phyloP scores from a whole-genome alignment of 1,139 yeast species.

The Entelexis paramagnoliae region DNA sequence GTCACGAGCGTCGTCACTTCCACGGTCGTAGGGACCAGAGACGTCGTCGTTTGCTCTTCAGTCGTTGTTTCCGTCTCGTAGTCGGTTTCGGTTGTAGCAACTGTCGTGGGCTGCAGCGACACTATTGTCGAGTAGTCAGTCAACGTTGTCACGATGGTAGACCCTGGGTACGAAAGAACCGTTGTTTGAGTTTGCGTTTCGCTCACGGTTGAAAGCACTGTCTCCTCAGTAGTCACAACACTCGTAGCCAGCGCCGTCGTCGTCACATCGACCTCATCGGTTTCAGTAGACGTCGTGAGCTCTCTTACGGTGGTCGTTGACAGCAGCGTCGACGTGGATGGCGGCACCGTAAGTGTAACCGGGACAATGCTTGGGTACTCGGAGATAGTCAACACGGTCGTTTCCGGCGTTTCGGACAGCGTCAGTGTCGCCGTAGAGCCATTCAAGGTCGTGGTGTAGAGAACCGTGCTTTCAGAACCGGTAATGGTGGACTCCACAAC shows the following conservation, averaged over 20 bases:
- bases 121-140: background rate
- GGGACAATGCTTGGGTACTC: slow-evolving; percentile 15
- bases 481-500: slow-evolving; percentile 8
- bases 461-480: slow-evolving; percentile 10
- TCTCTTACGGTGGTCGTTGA: slow-evolving; percentile 5
- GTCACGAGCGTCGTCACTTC: slow-evolving; percentile 5
- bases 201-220: background rate
- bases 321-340: slow-evolving; percentile 6
- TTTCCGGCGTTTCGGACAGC: slow-evolving; percentile 1
- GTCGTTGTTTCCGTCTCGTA: slow-evolving; percentile 3
- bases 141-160: background rate
- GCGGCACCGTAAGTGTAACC: slow-evolving; percentile 12
- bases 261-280: background rate
- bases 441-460: slow-evolving; percentile 1
- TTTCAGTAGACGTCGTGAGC: slow-evolving; percentile 3
- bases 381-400: slow-evolving; percentile 15
- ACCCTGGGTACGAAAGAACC: background rate
- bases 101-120: background rate
- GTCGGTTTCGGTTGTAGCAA: background rate
- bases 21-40: background rate
- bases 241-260: background rate
- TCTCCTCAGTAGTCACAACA: background rate
- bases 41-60: slow-evolving; percentile 1
- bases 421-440: slow-evolving; percentile 8
- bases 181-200: slow-evolving; percentile 1